These are phyloP conservation scores for Incumbomyces lentus DNA, from an alignment of 2,329 filamentous ascomycete genomes.

Conservation along the genomic window DNA sequence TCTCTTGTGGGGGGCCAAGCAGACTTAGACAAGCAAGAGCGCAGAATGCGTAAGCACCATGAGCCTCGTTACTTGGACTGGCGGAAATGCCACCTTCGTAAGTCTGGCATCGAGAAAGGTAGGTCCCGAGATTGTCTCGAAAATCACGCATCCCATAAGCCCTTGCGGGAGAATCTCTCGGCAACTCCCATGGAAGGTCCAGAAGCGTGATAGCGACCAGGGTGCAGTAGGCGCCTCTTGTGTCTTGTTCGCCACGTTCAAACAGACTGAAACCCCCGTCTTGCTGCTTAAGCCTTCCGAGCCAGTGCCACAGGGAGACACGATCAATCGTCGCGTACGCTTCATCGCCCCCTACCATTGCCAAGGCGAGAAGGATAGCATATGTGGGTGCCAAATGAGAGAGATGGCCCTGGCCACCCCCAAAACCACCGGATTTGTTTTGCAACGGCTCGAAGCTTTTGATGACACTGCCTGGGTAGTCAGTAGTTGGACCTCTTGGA, in stretches of 20 bases:
- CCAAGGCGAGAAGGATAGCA: slow-evolving; percentile 67
- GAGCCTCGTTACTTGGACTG: slow-evolving; percentile 77
- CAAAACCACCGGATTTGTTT: slow-evolving; percentile 75
- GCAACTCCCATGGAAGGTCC: slow-evolving; percentile 69
- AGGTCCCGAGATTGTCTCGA: slow-evolving; percentile 63
- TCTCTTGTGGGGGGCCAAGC: slow-evolving; percentile 65
- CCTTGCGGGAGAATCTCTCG: slow-evolving; percentile 59
- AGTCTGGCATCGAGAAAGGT: slow-evolving; percentile 65
- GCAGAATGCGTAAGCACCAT: slow-evolving; percentile 95
- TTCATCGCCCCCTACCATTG: slow-evolving; percentile 65
- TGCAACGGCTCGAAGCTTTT: slow-evolving; percentile 73
- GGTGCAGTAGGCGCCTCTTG: slow-evolving; percentile 86
- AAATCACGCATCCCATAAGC: slow-evolving; percentile 53
- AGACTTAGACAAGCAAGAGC: slow-evolving; percentile 81
- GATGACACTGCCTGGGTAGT: slow-evolving; percentile 41
- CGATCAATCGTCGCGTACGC: slow-evolving; percentile 69
- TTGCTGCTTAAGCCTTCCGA: slow-evolving; percentile 73
- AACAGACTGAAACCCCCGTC: slow-evolving; percentile 86
- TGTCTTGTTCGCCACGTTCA: slow-evolving; percentile 80
- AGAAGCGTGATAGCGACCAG: slow-evolving; percentile 74
- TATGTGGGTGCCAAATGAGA: slow-evolving; percentile 87
- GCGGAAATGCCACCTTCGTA: slow-evolving; percentile 90
- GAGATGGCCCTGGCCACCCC: slow-evolving; percentile 81
- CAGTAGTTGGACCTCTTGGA: not conserved
- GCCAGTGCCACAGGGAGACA: slow-evolving; percentile 79